phyloP scores from a whole-genome alignment of 768 basidiomycete genomes.

The Xerocomus potaroensis region DNA sequence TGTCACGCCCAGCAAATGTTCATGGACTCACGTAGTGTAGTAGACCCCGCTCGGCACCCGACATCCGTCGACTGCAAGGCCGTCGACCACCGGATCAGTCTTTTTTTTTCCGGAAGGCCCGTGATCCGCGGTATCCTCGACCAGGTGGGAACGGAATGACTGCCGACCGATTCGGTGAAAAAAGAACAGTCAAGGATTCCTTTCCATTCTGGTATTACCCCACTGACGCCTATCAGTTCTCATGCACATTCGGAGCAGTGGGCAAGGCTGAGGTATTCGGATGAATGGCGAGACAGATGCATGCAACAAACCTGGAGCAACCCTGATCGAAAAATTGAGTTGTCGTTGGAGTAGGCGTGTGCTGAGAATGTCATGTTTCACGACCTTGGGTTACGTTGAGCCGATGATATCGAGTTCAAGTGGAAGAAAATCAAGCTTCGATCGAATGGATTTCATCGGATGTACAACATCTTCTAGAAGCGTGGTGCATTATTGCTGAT shows the following conservation, averaged over 20 bases:
- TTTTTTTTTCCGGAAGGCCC: constrained; percentile 8
- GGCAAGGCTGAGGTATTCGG: too few species aligned
- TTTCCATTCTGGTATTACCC: constrained; percentile 1
- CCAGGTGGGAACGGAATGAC: constrained; percentile 4
- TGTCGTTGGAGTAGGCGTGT: too few species aligned
- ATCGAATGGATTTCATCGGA: constrained; percentile 11
- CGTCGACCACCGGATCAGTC: neutral
- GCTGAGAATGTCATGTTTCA: too few species aligned
- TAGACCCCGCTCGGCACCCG: neutral
- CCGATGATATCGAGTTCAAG: constrained; percentile 1
- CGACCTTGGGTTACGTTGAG: constrained; percentile 7
- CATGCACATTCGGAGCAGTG: too few species aligned
- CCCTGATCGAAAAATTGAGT: too few species aligned
- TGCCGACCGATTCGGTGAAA: constrained; percentile 18
- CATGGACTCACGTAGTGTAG: too few species aligned
- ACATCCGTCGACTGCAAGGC: neutral
- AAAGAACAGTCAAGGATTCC: neutral
- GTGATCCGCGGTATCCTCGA: constrained; percentile 21
- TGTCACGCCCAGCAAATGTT: too few species aligned
- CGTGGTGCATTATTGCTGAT: neutral
- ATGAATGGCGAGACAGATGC: too few species aligned
- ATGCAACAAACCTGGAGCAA: too few species aligned
- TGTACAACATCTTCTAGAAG: constrained; percentile 10
- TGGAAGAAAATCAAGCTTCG: constrained; percentile 8
- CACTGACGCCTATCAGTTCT: neutral